Conservation (phyloP, 352 stramenopile species). For the Phytophthora ramorum region DNA sequence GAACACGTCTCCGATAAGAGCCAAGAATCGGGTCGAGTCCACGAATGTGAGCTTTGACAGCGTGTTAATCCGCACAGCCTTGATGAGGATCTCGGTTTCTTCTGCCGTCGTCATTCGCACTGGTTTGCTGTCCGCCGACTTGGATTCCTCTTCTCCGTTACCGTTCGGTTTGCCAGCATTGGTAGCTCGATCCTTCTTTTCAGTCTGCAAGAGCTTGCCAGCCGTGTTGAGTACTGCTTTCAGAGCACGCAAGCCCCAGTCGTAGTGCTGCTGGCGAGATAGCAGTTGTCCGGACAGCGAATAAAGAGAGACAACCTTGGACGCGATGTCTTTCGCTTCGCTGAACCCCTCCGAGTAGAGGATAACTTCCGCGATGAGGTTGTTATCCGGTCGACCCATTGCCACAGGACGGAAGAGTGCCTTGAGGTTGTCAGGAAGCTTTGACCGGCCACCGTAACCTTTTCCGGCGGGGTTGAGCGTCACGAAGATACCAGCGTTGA, state of each 20-base stretch:
- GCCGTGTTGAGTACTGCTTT: conserved; percentile 96
- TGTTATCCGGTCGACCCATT: conserved; percentile 94
- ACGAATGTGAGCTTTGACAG: conserved; percentile 95
- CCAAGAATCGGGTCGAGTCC: conserved; percentile 91
- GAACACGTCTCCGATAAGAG: conserved; percentile 95
- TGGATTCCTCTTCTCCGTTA: conserved; percentile 28
- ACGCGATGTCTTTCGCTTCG: conserved; percentile 89
- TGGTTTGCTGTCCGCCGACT: conserved; percentile 22
- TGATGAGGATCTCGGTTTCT: conserved; percentile 95
- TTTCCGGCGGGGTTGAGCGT: conserved; percentile 96
- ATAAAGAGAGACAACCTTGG: conserved; percentile 95
- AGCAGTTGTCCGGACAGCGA: conserved; percentile 86
- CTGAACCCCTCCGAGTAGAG: conserved; percentile 93
- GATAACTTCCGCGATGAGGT: conserved; percentile 95
- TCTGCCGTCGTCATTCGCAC: conserved; percentile 63
- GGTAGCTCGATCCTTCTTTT: conserved; percentile 72
- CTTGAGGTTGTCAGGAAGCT: conserved; percentile 95
- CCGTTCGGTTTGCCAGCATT: conserved; percentile 5
- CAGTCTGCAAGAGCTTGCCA: conserved; percentile 89
- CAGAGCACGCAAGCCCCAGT: conserved; percentile 93
- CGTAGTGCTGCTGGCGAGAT: conserved; percentile 93
- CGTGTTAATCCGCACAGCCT: conserved; percentile 96
- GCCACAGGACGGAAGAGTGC: conserved; percentile 94
- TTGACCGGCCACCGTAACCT: conserved; percentile 93
- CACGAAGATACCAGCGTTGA: conserved; percentile 96